Base-by-base conservation (phyloP, 2,329 filamentous ascomycete species). In the Exophiala sp. region DNA sequence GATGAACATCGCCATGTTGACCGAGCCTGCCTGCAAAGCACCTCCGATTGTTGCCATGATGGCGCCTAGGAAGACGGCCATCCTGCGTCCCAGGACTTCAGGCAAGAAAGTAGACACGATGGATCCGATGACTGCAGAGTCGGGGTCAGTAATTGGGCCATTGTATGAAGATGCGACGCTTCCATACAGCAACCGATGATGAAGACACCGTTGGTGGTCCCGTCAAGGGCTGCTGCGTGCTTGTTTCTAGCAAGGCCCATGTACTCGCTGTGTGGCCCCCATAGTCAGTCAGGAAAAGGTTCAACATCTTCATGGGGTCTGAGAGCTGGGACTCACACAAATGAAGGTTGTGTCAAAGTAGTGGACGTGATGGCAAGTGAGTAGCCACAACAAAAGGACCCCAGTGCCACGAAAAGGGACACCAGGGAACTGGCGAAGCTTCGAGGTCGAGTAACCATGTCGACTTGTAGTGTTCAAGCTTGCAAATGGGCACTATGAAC, bases 281-380 rank as follows among this genome's bases (percentile, higher is more conserved):
- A n/a, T n/a, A n/a, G n/a, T n/a, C n/a, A n/a, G n/a, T n/a, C n/a
- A n/a, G n/a, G n/a, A n/a, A n/a, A n/a, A n/a, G n/a, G n/a, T 16
- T 45, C 38, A 32, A 48, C 29, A 41, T 43, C 24, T n/a, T 24
- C 2, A 3, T 16, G 18, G 45, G 44, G 7, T 3, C 14, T 1
- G 14, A 33, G 21, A 9, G 32, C 16, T n/a, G 33, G 11, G 39
- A 39, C 48, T 4, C 61, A 65, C 63, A 73, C 74, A 66, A 76
- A 76, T 29, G 66, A 71, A 2, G 74, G 72, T 53, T 77, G 74
- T 1, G 74, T 47, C 6, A 57, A 50, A 16, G 57, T 59, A 20
- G 54, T 59, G 4, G 46, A 44, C n/a, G 50, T 50, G 21, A 59
- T 59, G 34, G 47, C 49, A 32, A 36, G 47, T 12, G 41, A 40